Conservation (phyloP, 169 alveolate species). For the Cyclospora cayetanensis region DNA sequence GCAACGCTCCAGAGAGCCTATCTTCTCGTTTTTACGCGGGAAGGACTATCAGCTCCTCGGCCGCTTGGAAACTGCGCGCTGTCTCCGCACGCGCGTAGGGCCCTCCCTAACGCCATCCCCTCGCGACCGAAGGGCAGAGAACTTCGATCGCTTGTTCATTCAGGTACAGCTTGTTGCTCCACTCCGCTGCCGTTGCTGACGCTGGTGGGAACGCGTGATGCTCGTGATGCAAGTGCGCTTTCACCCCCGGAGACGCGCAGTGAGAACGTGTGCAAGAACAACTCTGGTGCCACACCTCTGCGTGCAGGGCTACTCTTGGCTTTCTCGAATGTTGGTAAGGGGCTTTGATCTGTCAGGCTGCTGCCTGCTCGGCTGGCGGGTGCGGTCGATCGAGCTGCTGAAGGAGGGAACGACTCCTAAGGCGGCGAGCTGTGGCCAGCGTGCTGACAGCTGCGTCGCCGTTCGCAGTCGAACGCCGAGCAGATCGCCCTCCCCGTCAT, state of each 20-base stretch:
- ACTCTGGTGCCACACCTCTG: too few relatives aligned
- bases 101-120: background rate
- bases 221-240: background rate
- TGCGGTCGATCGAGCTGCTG: background rate
- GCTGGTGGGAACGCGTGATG: background rate
- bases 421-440: background rate
- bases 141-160: background rate
- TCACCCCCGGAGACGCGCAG: background rate
- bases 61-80: background rate
- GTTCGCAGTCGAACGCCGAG: background rate
- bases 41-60: background rate
- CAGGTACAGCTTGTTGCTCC: constrained; percentile 10
- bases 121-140: background rate
- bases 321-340: constrained; percentile 22
- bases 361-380: constrained; percentile 48
- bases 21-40: background rate
- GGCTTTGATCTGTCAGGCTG: constrained; percentile 19
- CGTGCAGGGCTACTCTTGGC: constrained; percentile 56
- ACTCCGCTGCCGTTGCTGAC: background rate
- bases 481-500: constrained; percentile 22
- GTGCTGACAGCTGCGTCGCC: background rate
- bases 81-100: background rate
- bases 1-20: background rate
- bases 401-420: background rate
- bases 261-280: too few relatives aligned